phyloP scores from a whole-genome alignment of 257 asterid genomes.

The Fraxinus americana region DNA sequence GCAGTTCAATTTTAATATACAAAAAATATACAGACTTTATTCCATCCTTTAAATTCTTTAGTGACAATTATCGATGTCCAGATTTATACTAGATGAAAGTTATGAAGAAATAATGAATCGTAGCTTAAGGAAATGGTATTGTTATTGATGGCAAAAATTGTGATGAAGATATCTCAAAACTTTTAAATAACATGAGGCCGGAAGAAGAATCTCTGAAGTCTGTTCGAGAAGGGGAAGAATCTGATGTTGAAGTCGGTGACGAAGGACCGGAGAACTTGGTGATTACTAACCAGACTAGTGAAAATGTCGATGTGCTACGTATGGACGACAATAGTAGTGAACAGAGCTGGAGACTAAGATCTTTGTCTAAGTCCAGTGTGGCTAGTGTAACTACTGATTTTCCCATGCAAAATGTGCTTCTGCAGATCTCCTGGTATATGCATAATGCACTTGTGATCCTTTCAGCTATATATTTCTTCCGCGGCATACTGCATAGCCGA shows the following conservation, averaged over 20 bases:
- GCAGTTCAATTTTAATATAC: too few species aligned
- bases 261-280: conserved; percentile 46
- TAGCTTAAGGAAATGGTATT: conserved; percentile 23
- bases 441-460: not conserved
- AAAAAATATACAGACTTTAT: too few species aligned
- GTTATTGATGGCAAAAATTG: conserved; percentile 23
- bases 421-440: conserved; percentile 91
- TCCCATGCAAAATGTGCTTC: conserved; percentile 98
- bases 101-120: conserved; percentile 37
- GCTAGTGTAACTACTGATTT: conserved; percentile 90
- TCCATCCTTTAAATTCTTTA: too few species aligned
- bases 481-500: not conserved
- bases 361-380: conserved; percentile 87
- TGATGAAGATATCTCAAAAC: conserved; percentile 45
- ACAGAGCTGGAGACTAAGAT: conserved; percentile 91
- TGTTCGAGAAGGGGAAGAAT: conserved; percentile 30
- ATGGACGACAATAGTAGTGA: conserved; percentile 78
- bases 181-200: conserved; percentile 57
- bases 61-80: conserved; percentile 44
- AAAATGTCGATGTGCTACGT: conserved; percentile 41
- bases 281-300: conserved; percentile 44
- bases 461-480: not conserved
- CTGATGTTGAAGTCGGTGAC: conserved; percentile 32
- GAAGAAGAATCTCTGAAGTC: conserved; percentile 46
- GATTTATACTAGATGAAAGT: conserved; percentile 45